Evolutionary conservation across 192 early-diverging fungal species (phyloP).

Genomic region (Polychytrium aggregatum): DNA sequence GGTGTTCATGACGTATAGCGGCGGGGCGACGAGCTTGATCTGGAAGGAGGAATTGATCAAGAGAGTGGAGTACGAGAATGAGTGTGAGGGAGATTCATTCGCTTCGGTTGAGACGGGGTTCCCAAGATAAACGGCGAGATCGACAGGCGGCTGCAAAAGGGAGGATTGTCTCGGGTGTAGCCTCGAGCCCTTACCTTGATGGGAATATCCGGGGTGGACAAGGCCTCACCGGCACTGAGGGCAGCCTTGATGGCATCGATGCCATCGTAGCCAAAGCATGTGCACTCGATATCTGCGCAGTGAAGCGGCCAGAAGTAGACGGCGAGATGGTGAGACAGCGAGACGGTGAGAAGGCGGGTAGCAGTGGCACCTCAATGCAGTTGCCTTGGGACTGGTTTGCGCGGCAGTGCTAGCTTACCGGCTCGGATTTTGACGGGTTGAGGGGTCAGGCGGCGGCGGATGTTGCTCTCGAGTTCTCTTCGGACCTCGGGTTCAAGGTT

Average conservation of each 20-base stretch:
- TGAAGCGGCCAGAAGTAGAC: too few relatives aligned
- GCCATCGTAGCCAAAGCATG: slow-evolving; percentile 88
- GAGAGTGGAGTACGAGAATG: too few relatives aligned
- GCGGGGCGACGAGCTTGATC: slow-evolving; percentile 85
- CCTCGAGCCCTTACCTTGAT: slow-evolving; percentile 58
- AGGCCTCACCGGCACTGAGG: slow-evolving; percentile 72
- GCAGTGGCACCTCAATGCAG: not conserved
- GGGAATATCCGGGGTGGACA: slow-evolving; percentile 61
- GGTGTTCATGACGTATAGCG: slow-evolving; percentile 85
- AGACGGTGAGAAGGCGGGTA: slow-evolving; percentile 1
- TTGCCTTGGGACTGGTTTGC: too few relatives aligned
- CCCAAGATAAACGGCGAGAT: too few relatives aligned
- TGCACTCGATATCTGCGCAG: slow-evolving; percentile 73
- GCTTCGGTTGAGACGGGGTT: too few relatives aligned
- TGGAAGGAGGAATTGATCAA: not conserved
- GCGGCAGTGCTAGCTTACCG: slow-evolving; percentile 21
- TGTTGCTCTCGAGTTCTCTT: slow-evolving; percentile 70
- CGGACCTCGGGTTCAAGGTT: slow-evolving; percentile 47
- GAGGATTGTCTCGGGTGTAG: too few relatives aligned
- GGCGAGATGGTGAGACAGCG: too few relatives aligned
- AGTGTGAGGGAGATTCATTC: too few relatives aligned
- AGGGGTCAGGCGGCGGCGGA: slow-evolving; percentile 85
- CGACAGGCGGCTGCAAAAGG: too few relatives aligned
- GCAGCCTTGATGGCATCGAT: slow-evolving; percentile 92
- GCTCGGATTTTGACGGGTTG: slow-evolving; percentile 93